phyloP scores from a whole-genome alignment of 169 alveolate species.

The Babesia microti region DNA sequence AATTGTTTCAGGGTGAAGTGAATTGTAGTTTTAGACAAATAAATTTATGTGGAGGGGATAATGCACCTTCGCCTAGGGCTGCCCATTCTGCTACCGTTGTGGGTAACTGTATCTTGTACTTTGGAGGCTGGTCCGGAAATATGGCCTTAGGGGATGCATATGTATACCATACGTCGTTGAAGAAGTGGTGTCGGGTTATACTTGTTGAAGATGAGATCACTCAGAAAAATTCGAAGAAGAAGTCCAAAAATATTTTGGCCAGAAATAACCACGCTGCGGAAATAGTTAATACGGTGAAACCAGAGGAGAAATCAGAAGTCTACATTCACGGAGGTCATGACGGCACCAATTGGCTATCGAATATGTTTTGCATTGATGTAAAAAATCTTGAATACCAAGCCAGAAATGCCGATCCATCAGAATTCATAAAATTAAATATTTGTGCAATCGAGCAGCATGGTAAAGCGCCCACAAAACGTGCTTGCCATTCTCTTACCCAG shows the following conservation, averaged over 20 bases:
- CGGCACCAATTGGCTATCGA: conserved; percentile 50
- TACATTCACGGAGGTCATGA: conserved; percentile 63
- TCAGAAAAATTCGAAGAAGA: conserved; percentile 5
- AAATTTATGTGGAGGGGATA: too few species aligned
- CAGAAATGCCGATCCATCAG: conserved; percentile 22
- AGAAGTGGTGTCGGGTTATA: conserved; percentile 49
- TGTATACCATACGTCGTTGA: conserved; percentile 44
- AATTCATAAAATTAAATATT: conserved; percentile 37
- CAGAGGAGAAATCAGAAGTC: too few species aligned
- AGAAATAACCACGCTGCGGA: conserved; percentile 59
- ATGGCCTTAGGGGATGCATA: conserved; percentile 56
- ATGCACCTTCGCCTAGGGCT: conserved; percentile 60
- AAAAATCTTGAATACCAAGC: conserved; percentile 24
- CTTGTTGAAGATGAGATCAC: conserved; percentile 36
- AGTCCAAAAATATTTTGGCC: conserved; percentile 4
- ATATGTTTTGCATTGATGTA: conserved; percentile 52
- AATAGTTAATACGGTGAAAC: conserved; percentile 19
- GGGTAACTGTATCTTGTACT: conserved; percentile 40
- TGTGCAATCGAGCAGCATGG: conserved; percentile 29
- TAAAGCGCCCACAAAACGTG: conserved; percentile 52
- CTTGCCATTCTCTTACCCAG: conserved; percentile 56
- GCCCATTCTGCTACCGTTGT: conserved; percentile 61
- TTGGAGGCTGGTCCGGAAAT: conserved; percentile 64
- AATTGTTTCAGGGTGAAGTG: too few species aligned
- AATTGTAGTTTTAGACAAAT: too few species aligned